Base-by-base conservation (phyloP, 345 rosid genomes). In the Triadica sebifera region DNA sequence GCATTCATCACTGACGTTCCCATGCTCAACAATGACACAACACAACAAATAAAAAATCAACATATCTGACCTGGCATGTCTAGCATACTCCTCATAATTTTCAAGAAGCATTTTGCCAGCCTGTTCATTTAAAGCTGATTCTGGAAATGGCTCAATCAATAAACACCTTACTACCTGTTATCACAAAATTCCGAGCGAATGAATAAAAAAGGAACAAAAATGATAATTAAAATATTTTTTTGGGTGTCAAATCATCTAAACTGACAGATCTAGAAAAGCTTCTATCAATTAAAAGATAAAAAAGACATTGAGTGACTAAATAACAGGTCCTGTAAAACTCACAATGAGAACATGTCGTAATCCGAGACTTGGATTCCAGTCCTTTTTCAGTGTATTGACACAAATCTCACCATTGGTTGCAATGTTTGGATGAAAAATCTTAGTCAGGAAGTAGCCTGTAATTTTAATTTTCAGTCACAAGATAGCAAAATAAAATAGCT, bases 301-400 rank as follows among this genome's bases (percentile, higher is more conserved):
- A 37, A 64, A 3, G 46, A 12, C n/a, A 2, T 57, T 38, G n/a
- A 15, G 55, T 2, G 25, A 73, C 67, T 3, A 0, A 55, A 5
- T 34, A 41, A 65, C 3, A 75, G 19, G 52, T 62, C 5, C 17
- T 68, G n/a, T 22, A 46, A 29, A 74, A 79, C 98, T 90, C 83
- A 96, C 99, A 55, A 89, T 83, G 79, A 96, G 96, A 65, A 96
- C 93, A 83, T 96, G 99, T 39, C 99, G 86, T 70, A 96, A 79
- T 67, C 99, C 99, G 71, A 93, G 90, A 86, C 96, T 90, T 70
- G 99, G 99, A 70, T 93, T 96, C 99, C 99, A 96, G 81, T 96
- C 99, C 75, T 83, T 96, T 56, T 96, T 96, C 66, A 96, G 87
- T 0, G 99, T 89, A 73, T 93, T 96, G 69, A 96, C 99, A 57